These are phyloP conservation scores for Puccinia coronata DNA, from an alignment of 1,284 basidiomycete species.

Conservation along the genomic window DNA sequence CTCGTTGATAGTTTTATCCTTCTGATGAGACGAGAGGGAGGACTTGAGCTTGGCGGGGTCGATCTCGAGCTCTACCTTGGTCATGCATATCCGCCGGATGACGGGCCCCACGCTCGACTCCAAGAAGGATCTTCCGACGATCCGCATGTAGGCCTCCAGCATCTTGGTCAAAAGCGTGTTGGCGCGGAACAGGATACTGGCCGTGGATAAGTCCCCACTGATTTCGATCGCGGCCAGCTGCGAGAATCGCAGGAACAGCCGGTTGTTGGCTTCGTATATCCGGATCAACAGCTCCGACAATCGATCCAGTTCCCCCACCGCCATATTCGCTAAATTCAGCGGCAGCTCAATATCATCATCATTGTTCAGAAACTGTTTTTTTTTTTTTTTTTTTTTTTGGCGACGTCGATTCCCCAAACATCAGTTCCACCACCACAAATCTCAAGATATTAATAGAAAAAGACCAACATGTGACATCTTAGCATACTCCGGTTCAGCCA, in stretches of 20 bases:
- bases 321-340: slow-evolving; percentile 69
- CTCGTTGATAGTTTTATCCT: slow-evolving; percentile 22
- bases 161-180: slow-evolving; percentile 48
- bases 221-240: slow-evolving; percentile 55
- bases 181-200: slow-evolving; percentile 42
- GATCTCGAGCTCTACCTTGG: slow-evolving; percentile 39
- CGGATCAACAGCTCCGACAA: slow-evolving; percentile 63
- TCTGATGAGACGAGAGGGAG: slow-evolving; percentile 13
- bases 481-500: slow-evolving; percentile 40
- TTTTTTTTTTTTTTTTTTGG: slow-evolving; percentile 62
- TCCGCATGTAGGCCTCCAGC: slow-evolving; percentile 48
- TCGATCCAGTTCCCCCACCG: slow-evolving; percentile 59
- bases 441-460: slow-evolving; percentile 48
- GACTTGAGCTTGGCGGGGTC: slow-evolving; percentile 37
- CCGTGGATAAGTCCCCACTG: slow-evolving; percentile 48
- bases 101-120: slow-evolving; percentile 37
- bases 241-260: slow-evolving; percentile 56
- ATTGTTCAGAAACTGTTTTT: slow-evolving; percentile 54
- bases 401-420: slow-evolving; percentile 54
- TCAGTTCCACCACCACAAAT: no score
- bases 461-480: slow-evolving; percentile 33
- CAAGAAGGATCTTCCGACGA: slow-evolving; percentile 38
- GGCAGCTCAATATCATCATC: slow-evolving; percentile 47
- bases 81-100: slow-evolving; percentile 34
- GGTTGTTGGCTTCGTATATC: slow-evolving; percentile 63